Conservation (phyloP, 164 flowering plant genomes). For the Dillenia turbinata region DNA sequence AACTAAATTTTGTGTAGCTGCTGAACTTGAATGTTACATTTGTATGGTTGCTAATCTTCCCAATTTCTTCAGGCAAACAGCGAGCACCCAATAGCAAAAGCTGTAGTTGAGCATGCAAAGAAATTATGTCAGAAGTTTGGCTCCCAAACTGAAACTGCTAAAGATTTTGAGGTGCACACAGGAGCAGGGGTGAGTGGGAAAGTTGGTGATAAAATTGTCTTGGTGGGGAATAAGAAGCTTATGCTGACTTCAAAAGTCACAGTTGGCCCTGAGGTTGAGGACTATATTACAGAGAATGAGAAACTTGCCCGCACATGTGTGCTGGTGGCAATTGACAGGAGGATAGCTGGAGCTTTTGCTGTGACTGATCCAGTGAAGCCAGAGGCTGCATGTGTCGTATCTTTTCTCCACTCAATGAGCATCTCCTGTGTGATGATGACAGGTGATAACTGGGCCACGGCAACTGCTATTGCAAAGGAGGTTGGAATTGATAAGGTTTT, state of each 20-base stretch:
- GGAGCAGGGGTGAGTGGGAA: constrained; percentile 84
- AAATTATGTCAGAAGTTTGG: constrained; percentile 47
- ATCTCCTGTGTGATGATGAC: constrained; percentile 87
- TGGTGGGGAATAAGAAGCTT: constrained; percentile 87
- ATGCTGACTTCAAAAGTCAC: constrained; percentile 47
- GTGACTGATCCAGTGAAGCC: constrained; percentile 91
- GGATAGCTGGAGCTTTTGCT: constrained; percentile 75
- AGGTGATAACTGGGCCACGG: constrained; percentile 94
- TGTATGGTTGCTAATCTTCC: no score
- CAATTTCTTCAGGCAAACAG: constrained; percentile 59
- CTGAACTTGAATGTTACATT: no score
- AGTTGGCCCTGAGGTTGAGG: constrained; percentile 50
- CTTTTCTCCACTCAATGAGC: constrained; percentile 64
- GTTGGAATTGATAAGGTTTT: constrained; percentile 72
- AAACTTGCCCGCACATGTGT: constrained; percentile 77
- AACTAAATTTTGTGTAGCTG: no score
- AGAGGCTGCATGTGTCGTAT: constrained; percentile 67
- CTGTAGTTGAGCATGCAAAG: constrained; percentile 71
- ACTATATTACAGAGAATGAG: constrained; percentile 56
- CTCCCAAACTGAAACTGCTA: constrained; percentile 29
- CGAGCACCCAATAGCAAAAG: constrained; percentile 94
- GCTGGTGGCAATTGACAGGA: constrained; percentile 66
- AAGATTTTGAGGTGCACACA: constrained; percentile 80
- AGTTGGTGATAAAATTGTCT: constrained; percentile 51
- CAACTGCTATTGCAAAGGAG: constrained; percentile 69